These are phyloP conservation scores for Aspergillus quadrilineatus DNA, from an alignment of 2,329 filamentous ascomycete genomes.

Conservation along the genomic window DNA sequence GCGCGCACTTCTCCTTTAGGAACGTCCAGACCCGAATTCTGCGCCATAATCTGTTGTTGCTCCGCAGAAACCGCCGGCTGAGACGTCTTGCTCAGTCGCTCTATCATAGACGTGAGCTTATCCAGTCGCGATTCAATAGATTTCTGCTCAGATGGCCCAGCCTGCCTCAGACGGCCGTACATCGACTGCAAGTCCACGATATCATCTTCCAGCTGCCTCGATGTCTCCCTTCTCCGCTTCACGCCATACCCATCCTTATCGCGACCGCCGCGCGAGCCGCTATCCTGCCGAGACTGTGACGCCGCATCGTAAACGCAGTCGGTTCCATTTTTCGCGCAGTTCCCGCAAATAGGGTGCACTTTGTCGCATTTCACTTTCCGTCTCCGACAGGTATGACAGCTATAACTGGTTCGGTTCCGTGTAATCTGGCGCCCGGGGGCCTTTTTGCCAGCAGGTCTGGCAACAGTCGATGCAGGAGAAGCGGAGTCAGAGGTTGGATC, in stretches of 20 bases:
- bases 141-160: constrained; percentile 29
- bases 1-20: constrained; percentile 21
- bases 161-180: constrained; percentile 29
- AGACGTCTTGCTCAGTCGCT: constrained; percentile 39
- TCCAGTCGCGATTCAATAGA: constrained; percentile 46
- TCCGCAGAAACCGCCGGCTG: constrained; percentile 28
- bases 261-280: constrained; percentile 12
- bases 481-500: constrained; percentile 7
- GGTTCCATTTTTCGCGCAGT: constrained; percentile 45
- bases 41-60: constrained; percentile 20
- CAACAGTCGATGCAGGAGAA: constrained; percentile 6
- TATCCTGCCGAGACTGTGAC: constrained; percentile 26
- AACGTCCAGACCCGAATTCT: constrained; percentile 19
- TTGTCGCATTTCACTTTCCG: constrained; percentile 52
- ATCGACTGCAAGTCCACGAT: constrained; percentile 35
- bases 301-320: constrained; percentile 45
- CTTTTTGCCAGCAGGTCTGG: constrained; percentile 17
- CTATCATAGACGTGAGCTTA: constrained; percentile 47
- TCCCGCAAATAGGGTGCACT: constrained; percentile 47
- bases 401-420: constrained; percentile 48
- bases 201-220: constrained; percentile 30
- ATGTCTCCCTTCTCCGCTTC: constrained; percentile 36
- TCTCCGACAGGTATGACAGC: constrained; percentile 47
- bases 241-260: constrained; percentile 28
- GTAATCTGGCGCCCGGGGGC: constrained; percentile 45